Evolutionary conservation across 106 monocot species (phyloP).

Genomic region (Apostasia shenzhenica): DNA sequence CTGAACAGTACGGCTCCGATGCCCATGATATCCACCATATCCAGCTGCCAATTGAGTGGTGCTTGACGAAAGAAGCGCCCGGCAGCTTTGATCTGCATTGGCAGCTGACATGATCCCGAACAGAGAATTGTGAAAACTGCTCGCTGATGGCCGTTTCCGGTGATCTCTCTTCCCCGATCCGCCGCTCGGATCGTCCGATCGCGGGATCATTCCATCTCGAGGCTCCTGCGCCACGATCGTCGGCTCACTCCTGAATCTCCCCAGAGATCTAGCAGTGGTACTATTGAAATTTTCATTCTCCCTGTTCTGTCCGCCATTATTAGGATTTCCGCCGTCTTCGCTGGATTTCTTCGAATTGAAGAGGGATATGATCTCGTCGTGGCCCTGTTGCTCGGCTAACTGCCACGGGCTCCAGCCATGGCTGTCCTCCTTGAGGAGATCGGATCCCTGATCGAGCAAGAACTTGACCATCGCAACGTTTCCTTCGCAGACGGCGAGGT

Average conservation of each 20-base stretch:
- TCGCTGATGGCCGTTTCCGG: no score
- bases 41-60: no score
- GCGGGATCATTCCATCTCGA: neutral
- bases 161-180: no score
- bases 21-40: neutral
- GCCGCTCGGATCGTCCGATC: no score
- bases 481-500: slow-evolving; percentile 64
- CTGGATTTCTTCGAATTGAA: slow-evolving; percentile 27
- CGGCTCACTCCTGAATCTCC: slow-evolving; percentile 53
- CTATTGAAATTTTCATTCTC: neutral
- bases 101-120: slow-evolving; percentile 60
- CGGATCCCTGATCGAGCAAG: slow-evolving; percentile 53
- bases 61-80: no score
- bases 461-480: slow-evolving; percentile 47
- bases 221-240: neutral
- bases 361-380: slow-evolving; percentile 60
- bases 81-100: no score
- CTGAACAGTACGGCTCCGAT: neutral
- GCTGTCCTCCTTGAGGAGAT: slow-evolving; percentile 34
- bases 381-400: slow-evolving; percentile 72
- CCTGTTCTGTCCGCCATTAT: no score
- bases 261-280: neutral
- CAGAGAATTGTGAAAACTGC: slow-evolving; percentile 58
- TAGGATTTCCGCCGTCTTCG: no score
- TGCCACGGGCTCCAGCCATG: slow-evolving; percentile 51